Evolutionary conservation across 2,329 filamentous ascomycete genomes (phyloP).

Genomic region (Karstenula rhodostoma): DNA sequence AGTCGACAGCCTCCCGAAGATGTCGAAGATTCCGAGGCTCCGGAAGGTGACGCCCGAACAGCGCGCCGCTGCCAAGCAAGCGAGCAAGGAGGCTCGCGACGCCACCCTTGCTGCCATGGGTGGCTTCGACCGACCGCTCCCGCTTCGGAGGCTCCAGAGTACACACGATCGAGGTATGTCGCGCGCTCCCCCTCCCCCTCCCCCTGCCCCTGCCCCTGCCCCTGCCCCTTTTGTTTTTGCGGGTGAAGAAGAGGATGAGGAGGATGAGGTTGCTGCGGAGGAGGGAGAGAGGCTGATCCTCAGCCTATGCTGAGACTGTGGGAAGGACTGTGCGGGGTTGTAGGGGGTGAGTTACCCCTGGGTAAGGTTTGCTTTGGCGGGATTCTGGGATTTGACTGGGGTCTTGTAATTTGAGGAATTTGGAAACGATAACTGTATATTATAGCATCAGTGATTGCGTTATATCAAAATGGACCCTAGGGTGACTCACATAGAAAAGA

Average conservation of each 20-base stretch:
- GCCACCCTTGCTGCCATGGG: too few species aligned
- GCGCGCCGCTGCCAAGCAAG: constrained; percentile 8
- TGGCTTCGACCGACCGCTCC: constrained; percentile 8
- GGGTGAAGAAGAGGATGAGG: background rate
- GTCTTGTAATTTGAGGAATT: too few species aligned
- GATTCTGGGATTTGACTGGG: too few species aligned
- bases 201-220: background rate
- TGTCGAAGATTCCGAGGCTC: background rate
- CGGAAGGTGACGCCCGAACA: constrained; percentile 9
- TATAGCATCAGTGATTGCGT: too few species aligned
- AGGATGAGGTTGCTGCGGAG: background rate
- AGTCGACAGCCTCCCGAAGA: background rate
- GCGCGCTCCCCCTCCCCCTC: background rate
- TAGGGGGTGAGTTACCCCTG: too few species aligned
- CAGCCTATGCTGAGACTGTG: too few species aligned
- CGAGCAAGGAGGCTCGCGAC: constrained; percentile 10
- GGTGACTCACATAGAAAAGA: too few species aligned
- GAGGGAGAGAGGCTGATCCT: background rate
- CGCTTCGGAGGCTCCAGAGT: constrained; percentile 25
- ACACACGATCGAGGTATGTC: background rate
- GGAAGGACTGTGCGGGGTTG: too few species aligned
- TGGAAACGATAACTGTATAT: too few species aligned
- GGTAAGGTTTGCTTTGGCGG: too few species aligned
- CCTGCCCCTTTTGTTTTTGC: background rate
- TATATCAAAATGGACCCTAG: too few species aligned